Conservation (phyloP, 306 rosid species). For the Crotalaria pallida region DNA sequence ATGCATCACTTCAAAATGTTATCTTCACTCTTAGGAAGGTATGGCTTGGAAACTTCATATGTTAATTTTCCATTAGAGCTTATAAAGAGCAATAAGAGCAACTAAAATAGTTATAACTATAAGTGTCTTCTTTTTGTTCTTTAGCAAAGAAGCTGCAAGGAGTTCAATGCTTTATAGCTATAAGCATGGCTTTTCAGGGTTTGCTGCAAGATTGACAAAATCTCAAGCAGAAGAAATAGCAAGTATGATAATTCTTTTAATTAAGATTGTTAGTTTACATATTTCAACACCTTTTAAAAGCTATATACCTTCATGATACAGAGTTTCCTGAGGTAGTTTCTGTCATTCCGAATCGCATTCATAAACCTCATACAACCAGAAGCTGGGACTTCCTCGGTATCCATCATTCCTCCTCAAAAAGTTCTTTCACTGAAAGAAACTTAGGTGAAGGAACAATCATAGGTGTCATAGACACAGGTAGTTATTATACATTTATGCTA, state of each 20-base stretch:
- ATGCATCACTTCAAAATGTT: conserved; percentile 50
- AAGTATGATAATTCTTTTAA: conserved; percentile 26
- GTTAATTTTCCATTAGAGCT: conserved; percentile 8
- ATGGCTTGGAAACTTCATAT: conserved; percentile 4
- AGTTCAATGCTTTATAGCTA: conserved; percentile 69
- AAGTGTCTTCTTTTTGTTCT: conserved; percentile 21
- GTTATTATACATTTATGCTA: background rate
- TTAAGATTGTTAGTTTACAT: background rate
- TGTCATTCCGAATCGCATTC: conserved; percentile 60
- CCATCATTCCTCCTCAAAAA: conserved; percentile 32
- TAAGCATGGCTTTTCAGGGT: conserved; percentile 80
- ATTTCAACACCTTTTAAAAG: conserved; percentile 24
- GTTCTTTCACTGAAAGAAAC: conserved; percentile 23
- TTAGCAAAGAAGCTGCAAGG: conserved; percentile 71
- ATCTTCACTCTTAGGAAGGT: conserved; percentile 65
- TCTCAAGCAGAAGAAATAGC: conserved; percentile 56
- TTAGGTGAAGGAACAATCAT: conserved; percentile 65
- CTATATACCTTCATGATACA: conserved; percentile 28
- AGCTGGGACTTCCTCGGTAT: conserved; percentile 83
- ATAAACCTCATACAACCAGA: conserved; percentile 76
- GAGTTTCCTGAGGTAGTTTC: conserved; percentile 60
- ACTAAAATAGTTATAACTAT: background rate
- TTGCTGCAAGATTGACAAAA: conserved; percentile 69
- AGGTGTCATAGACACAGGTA: conserved; percentile 80
- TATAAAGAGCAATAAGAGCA: background rate